Evolutionary conservation across 2,329 filamentous ascomycete genomes (phyloP), one percentile per base, ranked within the genome.

Genomic region (Pyrenophora seminiperda): DNA sequence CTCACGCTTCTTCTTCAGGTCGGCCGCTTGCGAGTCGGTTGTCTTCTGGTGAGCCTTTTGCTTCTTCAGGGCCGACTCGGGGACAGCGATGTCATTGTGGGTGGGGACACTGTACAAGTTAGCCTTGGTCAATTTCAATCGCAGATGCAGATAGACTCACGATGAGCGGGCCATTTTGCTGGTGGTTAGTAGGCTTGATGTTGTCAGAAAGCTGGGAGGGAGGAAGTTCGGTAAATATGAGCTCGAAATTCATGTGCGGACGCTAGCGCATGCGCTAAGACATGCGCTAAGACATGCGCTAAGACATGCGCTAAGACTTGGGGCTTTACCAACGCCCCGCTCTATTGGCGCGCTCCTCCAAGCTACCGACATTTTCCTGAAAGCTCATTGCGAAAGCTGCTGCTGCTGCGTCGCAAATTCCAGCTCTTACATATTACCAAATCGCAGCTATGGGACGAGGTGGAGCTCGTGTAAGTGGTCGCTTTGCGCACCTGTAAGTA

Each of bases 51-150:
- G 91, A 79, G 86, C 90, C 92, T 99, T 99, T 84, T 94, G 90
- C 91, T 99, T 99, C 90, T 99, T 99, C 79, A 99, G 89, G 75
- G 97, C 89, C 73, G 94, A 97, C 90, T 99, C 94, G 72, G 94
- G 94, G 77, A 97, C 91, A 78, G 97, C 84, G 79, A 99, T 87
- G 80, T 97, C 89, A 80, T 97, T 90, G 79, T 92, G 81, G 80
- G 92, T 94, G 71, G 94, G 91, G 75, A 96, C 90, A 81, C 86
- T 86, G 56, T 3, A 34, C 3, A n/a, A 22, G 38, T 53, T 48
- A 50, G 48, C 11, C 33, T 17, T 7, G 7, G 4, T 9, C 24
- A 27, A 7, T 7, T 18, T 30, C 30, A 20, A 27, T 15, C 9
- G 18, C 14, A 7, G 9, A 22, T 20, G 2, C 7, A 29, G 14